Conservation (phyloP, 73 alveolate genomes). For the Paramecium sonneborni region DNA sequence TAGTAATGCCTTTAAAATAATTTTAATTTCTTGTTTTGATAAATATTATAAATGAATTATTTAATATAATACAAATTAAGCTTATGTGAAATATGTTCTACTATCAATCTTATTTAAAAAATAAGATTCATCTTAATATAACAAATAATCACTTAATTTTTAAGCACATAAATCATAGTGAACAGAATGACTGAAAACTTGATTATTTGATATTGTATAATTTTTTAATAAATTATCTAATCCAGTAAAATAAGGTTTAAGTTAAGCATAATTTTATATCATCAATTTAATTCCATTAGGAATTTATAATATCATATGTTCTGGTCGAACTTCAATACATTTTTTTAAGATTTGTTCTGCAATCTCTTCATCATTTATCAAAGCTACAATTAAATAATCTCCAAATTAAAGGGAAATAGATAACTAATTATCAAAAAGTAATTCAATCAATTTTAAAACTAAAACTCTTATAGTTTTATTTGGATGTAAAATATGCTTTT, state of each 20-base stretch:
- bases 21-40: background rate
- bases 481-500: constrained; percentile 20
- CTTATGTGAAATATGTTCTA: background rate
- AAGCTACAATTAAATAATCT: background rate
- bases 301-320: background rate
- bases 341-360: background rate
- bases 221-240: background rate
- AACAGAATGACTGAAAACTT: background rate
- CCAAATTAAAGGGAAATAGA: constrained; percentile 10
- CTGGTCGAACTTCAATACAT: background rate
- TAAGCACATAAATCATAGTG: constrained; percentile 6
- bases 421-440: background rate
- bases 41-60: constrained; percentile 1
- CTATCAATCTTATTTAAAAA: constrained; percentile 8
- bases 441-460: constrained; percentile 20
- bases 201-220: background rate
- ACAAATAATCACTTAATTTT: background rate
- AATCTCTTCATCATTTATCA: background rate
- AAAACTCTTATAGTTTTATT: background rate
- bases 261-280: background rate
- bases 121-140: background rate
- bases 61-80: constrained; percentile 1
- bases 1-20: background rate
- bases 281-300: background rate
- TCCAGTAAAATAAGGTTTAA: constrained; percentile 4